Evolutionary conservation across 768 basidiomycete genomes (phyloP), one percentile per base, ranked within the genome.

Genomic region (Holtermanniella nyarrowii): DNA sequence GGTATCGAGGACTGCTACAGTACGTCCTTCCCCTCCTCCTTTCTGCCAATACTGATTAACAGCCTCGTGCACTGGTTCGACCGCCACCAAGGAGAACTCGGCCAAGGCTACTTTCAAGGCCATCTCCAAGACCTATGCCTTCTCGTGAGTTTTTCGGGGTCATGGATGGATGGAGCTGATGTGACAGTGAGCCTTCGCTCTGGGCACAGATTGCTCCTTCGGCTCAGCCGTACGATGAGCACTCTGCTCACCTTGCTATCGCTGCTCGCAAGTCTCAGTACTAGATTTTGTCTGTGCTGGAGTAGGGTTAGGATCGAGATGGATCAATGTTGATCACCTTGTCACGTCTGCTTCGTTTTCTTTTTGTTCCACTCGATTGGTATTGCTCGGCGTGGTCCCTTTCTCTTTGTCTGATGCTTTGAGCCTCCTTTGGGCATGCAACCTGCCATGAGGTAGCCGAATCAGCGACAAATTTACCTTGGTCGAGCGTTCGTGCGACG

Each of bases 1-100:
- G 95, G 95, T 79, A 82, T 99, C 58, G 82, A 91, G 76, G 95
- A 99, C 74, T 83, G 82, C 71, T 99, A 99, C 80, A 96, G 61
- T 60, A 45, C 44, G 61, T 57, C 48, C 13, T 2, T 1, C 11
- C 18, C n/a, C 13, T 13, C 4, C 24, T 52, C 3, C 39, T 42
- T 16, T 5, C 12, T 18, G 42, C 42, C 7, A n/a, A 5, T 18
- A 7, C 42, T 43, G 16, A 7, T 43, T 43, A n/a, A 5, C 31
- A 61, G 59, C 93, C 50, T 88, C 93, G 74, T 84, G 93, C 50
- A 93, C 90, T 76, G 95, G 95, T 69, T 91, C 88, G 61, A 99
- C 95, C 43, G 90, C 93, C 23, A 99, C 95, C 54, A 72, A 73
- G 62, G 70, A 70, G 55, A 71, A 71, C 59, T 69, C 97, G 81